Evolutionary conservation across 73 alveolate genomes (phyloP).

Genomic region (Durusdinium trenchii): DNA sequence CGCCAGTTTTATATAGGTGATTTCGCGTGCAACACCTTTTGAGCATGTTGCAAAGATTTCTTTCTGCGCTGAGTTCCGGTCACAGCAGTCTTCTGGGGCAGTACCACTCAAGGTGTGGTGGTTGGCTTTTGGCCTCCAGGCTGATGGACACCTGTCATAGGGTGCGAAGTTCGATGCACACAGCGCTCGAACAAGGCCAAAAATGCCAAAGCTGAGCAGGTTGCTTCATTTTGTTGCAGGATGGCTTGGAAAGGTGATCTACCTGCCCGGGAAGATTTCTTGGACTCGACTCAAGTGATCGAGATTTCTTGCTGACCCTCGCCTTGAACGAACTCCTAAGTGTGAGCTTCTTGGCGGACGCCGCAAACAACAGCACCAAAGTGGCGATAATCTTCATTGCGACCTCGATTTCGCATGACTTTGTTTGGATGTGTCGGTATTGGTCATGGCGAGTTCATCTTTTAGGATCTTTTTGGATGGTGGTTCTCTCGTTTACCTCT

Average conservation of each 20-base stretch:
- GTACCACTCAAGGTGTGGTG: slow-evolving; percentile 70
- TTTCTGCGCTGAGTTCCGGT: not conserved
- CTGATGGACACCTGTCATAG: slow-evolving; percentile 39
- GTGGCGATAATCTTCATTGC: slow-evolving; percentile 57
- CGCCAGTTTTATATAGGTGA: too few species aligned
- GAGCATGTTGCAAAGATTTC: not conserved
- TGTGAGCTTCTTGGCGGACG: slow-evolving; percentile 61
- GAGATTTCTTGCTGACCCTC: not conserved
- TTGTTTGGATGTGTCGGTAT: not conserved
- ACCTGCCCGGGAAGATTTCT: not conserved
- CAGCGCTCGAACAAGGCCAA: too few species aligned
- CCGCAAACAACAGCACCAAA: slow-evolving; percentile 42
- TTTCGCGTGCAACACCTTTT: too few species aligned
- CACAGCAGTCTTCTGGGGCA: slow-evolving; percentile 57
- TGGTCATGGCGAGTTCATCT: not conserved
- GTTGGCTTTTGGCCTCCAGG: slow-evolving; percentile 77
- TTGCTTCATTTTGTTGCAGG: slow-evolving; percentile 25
- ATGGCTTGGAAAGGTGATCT: not conserved
- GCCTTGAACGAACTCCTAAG: slow-evolving; percentile 39
- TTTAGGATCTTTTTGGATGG: not conserved
- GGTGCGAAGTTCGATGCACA: too few species aligned
- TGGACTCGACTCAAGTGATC: not conserved
- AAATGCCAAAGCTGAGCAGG: not conserved
- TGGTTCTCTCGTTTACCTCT: too few species aligned
- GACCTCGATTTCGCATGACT: not conserved